Conservation (phyloP, 2,329 filamentous ascomycete genomes). For the Cordyceps militaris region DNA sequence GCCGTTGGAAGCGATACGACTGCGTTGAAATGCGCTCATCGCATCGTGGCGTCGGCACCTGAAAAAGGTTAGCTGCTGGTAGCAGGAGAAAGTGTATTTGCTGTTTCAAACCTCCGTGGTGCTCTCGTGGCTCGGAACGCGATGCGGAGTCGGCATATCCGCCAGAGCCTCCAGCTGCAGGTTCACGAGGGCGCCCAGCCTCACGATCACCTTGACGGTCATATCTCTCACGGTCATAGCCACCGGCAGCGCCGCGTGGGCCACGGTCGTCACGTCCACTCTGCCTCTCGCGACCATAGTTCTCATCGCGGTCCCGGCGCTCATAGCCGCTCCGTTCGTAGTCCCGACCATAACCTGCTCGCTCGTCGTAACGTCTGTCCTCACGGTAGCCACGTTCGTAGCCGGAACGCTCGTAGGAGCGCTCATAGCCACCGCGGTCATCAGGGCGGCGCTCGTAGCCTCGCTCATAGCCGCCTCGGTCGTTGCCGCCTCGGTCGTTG, state of each 20-base stretch:
- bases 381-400: slow-evolving; percentile 34
- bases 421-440: slow-evolving; percentile 20
- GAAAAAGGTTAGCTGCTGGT: slow-evolving; percentile 21
- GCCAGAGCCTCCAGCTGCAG: slow-evolving; percentile 28
- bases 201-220: slow-evolving; percentile 40
- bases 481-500: slow-evolving; percentile 30
- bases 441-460: slow-evolving; percentile 31
- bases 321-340: slow-evolving; percentile 44
- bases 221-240: slow-evolving; percentile 43
- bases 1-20: neutral
- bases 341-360: slow-evolving; percentile 46
- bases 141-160: slow-evolving; percentile 34
- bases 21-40: slow-evolving; percentile 16
- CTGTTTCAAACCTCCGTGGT: slow-evolving; percentile 35
- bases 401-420: slow-evolving; percentile 29
- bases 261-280: slow-evolving; percentile 39
- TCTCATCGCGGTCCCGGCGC: slow-evolving; percentile 29
- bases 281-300: slow-evolving; percentile 32
- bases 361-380: slow-evolving; percentile 15
- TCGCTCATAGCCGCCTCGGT: slow-evolving; percentile 36
- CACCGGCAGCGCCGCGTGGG: slow-evolving; percentile 31
- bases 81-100: slow-evolving; percentile 1
- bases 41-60: slow-evolving; percentile 27
- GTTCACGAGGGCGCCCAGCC: slow-evolving; percentile 32
- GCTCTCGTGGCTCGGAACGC: slow-evolving; percentile 37